A percentile compares a stretch with the other conserved stretches of the same genome.
Evolutionary conservation across 1,284 basidiomycete genomes (phyloP).

Genomic region (Trametes hirsuta): DNA sequence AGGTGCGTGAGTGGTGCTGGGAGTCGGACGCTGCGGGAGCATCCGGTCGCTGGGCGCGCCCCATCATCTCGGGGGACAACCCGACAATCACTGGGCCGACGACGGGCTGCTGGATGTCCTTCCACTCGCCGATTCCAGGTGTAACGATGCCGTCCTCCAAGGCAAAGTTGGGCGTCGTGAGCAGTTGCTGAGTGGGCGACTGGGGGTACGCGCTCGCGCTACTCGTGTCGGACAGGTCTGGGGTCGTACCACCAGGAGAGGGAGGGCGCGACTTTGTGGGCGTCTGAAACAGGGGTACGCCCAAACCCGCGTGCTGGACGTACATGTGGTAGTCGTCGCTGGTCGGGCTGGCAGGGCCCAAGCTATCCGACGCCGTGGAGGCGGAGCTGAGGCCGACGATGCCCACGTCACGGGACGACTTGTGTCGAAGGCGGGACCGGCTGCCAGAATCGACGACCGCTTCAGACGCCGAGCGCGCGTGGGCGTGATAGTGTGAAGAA

Average conservation of each 20-base stretch:
- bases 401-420: conserved; percentile 58
- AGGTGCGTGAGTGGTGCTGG: neutral
- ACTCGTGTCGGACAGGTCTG: conserved; percentile 36
- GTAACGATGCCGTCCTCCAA: conserved; percentile 42
- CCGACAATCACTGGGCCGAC: conserved; percentile 60
- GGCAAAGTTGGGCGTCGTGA: conserved; percentile 21
- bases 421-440: conserved; percentile 33
- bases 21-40: conserved; percentile 3
- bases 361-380: conserved; percentile 22
- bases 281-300: conserved; percentile 54
- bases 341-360: conserved; percentile 21
- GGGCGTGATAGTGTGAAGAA: conserved; percentile 27
- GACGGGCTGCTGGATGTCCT: conserved; percentile 57
- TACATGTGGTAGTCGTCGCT: conserved; percentile 24
- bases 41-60: conserved; percentile 9
- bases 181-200: conserved; percentile 20
- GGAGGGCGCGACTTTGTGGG: conserved; percentile 51
- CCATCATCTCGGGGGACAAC: conserved; percentile 36
- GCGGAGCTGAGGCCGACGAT: conserved; percentile 50
- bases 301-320: conserved; percentile 24
- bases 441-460: conserved; percentile 32
- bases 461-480: conserved; percentile 54
- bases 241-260: conserved; percentile 43
- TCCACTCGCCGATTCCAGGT: conserved; percentile 60
- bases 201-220: conserved; percentile 15